Evolutionary conservation across 192 early-diverging fungal genomes (phyloP), one percentile per base, ranked within the genome.

Genomic region (Coemansia sp.): DNA sequence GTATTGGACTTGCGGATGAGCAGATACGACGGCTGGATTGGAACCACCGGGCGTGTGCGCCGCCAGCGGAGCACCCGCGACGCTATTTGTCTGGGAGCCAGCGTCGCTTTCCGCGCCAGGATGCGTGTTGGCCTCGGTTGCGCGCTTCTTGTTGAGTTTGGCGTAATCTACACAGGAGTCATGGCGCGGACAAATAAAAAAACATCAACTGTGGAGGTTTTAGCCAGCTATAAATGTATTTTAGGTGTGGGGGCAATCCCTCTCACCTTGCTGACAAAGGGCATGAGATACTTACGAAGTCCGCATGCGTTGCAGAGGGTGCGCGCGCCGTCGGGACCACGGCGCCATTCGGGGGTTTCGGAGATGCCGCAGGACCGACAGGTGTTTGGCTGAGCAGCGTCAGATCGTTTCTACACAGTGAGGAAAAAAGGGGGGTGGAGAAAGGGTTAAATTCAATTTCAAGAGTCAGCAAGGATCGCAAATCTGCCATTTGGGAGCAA

Each of bases 261-360:
- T 45, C 42, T 11, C 42, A 7, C 2, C 12, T 11, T 45, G 11
- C 54, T 31, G 54, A 31, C 30, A 56, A 31, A 56, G 11, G 14
- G 28, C 28, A 30, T 31, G n/a, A 31, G 60, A 49, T 68, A 88
- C 88, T 85, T 86, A 91, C 90, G 90, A 49, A 92, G 84, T 16
- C 95, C 95, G 74, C 96, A 95, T 0, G 94, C 96, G 79, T 97
- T 97, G 83, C 96, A 97, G 20, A 97, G 85, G 11, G 94, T 96
- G 29, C 96, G 83, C 6, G 92, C 89, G 18, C 94, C 94, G 48
- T 91, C 89, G 18, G 94, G 94, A 8, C 96, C 94, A 16, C 96
- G 89, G 32, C 96, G 84, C 96, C 96, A 97, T 73, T 96, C 93
- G 32, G 94, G 94, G 0, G 94, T 96, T 69, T 93, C 92, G 4